Percentiles rank a stretch among this genome's conserved stretches.
Evolutionary conservation across 2,329 filamentous ascomycete genomes (phyloP).

Genomic region (Didymella keratinophila): DNA sequence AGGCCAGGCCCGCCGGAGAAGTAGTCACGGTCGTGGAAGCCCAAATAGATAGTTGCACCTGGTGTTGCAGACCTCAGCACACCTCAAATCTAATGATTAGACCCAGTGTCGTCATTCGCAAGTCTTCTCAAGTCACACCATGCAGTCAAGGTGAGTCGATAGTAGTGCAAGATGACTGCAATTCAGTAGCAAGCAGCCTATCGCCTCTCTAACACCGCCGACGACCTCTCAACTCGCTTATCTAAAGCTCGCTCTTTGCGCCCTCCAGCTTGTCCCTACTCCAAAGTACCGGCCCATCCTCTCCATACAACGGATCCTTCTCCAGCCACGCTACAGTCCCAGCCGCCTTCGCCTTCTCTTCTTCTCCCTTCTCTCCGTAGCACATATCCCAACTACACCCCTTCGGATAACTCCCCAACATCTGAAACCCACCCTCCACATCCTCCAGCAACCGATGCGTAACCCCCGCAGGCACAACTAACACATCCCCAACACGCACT

Average conservation of each 20-base stretch:
- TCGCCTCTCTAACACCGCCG: neutral
- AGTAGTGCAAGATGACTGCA: neutral
- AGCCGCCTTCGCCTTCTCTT: conserved; percentile 61
- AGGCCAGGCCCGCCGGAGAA: conserved; percentile 1
- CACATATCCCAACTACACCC: conserved; percentile 74
- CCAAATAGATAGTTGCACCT: neutral
- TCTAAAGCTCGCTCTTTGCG: neutral
- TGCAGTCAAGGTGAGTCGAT: neutral
- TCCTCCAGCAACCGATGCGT: conserved; percentile 69
- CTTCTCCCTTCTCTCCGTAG: conserved; percentile 66
- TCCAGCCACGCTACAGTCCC: conserved; percentile 63
- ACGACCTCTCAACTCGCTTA: neutral
- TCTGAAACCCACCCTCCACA: conserved; percentile 63
- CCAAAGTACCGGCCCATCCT: conserved; percentile 39
- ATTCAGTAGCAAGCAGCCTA: too few relatives aligned
- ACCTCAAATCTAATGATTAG: conserved; percentile 4
- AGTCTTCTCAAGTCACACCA: neutral
- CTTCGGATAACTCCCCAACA: conserved; percentile 72
- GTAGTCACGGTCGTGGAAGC: neutral
- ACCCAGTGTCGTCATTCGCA: neutral
- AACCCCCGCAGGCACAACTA: conserved; percentile 72
- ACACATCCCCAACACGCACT: conserved; percentile 67
- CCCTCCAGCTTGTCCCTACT: conserved; percentile 27
- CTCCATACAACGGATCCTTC: conserved; percentile 62
- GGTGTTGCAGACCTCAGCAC: conserved; percentile 2